These are phyloP conservation scores for Calonectria pseudoreteaudii DNA, from an alignment of 2,329 filamentous ascomycete genomes.

Conservation along the genomic window DNA sequence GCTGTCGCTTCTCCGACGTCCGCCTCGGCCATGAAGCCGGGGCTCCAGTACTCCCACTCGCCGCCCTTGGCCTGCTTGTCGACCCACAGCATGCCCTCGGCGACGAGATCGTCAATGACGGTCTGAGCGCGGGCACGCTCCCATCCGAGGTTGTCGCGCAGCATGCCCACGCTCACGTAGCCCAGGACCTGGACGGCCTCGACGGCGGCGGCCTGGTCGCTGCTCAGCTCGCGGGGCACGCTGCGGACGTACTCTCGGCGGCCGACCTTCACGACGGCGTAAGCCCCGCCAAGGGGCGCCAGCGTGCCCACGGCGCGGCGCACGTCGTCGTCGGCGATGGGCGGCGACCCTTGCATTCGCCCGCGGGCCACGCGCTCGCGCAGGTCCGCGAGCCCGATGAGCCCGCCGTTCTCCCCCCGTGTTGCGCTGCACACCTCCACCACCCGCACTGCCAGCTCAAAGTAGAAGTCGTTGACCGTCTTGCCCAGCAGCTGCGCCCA, in stretches of 20 bases:
- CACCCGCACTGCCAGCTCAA: conserved; percentile 94
- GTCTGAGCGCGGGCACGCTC: conserved; percentile 86
- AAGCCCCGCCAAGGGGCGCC: conserved; percentile 87
- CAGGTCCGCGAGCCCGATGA: conserved; percentile 88
- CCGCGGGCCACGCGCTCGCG: conserved; percentile 79
- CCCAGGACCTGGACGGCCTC: conserved; percentile 92
- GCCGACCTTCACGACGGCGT: conserved; percentile 86
- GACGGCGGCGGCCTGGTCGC: conserved; percentile 90
- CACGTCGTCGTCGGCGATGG: conserved; percentile 93
- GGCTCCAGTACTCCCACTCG: conserved; percentile 96
- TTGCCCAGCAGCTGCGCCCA: conserved; percentile 94
- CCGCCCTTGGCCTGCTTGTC: conserved; percentile 79
- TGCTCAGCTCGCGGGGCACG: conserved; percentile 94
- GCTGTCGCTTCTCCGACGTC: conserved; percentile 31
- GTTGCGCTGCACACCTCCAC: conserved; percentile 93
- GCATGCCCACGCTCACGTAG: conserved; percentile 89
- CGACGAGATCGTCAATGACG: conserved; percentile 88
- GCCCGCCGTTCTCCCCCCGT: conserved; percentile 88
- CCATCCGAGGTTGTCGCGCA: conserved; percentile 89
- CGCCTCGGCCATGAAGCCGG: conserved; percentile 74
- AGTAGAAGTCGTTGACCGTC: conserved; percentile 98
- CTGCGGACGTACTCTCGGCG: conserved; percentile 89
- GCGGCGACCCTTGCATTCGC: conserved; percentile 79
- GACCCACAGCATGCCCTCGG: conserved; percentile 93
- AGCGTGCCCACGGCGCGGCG: conserved; percentile 89